Evolutionary conservation across 2,329 filamentous ascomycete species (phyloP).

Genomic region (Colletotrichum sp.): DNA sequence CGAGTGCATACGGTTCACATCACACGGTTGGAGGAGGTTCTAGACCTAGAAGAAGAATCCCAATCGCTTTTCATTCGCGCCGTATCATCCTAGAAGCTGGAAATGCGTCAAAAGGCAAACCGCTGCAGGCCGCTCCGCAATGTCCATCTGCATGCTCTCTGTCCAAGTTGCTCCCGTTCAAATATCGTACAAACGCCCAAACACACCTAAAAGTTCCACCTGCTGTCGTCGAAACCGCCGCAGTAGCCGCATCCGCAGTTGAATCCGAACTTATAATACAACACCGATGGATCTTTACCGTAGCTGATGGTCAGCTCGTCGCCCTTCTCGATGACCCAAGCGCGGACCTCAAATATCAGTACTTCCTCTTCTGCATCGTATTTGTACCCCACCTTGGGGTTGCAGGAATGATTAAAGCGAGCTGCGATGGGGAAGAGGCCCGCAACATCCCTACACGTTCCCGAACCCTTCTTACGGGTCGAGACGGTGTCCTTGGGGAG

Average conservation of each 20-base stretch:
- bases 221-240: background rate
- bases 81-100: background rate
- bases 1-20: background rate
- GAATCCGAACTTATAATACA: conserved; percentile 57
- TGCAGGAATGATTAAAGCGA: conserved; percentile 65
- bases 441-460: conserved; percentile 21
- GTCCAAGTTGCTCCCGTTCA: background rate
- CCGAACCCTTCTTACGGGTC: background rate
- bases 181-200: background rate
- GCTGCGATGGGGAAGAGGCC: conserved; percentile 56
- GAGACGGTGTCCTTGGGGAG: background rate
- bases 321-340: conserved; percentile 40
- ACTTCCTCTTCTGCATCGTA: conserved; percentile 38
- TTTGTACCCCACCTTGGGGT: conserved; percentile 42
- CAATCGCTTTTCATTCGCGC: background rate
- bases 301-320: conserved; percentile 60
- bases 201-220: background rate
- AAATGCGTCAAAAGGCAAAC: background rate
- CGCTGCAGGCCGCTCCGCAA: background rate
- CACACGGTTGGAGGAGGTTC: background rate
- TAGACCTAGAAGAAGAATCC: background rate
- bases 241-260: conserved; percentile 56
- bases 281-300: conserved; percentile 35
- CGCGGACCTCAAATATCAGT: conserved; percentile 46
- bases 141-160: background rate